Evolutionary conservation across 1,284 basidiomycete genomes (phyloP).

Genomic region (Irpex sp.): DNA sequence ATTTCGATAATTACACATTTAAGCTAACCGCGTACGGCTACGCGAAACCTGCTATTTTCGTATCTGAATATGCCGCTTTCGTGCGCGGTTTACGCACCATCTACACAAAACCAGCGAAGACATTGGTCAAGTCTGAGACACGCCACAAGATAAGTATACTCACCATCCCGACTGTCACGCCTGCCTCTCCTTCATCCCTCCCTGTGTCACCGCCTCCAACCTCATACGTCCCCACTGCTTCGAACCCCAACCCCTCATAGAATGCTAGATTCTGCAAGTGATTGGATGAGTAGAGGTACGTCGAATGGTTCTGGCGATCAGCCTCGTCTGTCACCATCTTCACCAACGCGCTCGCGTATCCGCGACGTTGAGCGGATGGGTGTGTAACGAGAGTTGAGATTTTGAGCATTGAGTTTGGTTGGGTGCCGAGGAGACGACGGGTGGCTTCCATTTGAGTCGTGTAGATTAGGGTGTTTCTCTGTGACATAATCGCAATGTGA

Average conservation of each 20-base stretch:
- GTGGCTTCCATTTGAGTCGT: not conserved
- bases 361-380: not conserved
- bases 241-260: not conserved
- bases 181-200: not conserved
- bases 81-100: not conserved
- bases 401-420: not conserved
- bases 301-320: not conserved
- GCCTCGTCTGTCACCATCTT: slow-evolving; percentile 1
- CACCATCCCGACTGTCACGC: not conserved
- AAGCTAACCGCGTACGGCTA: not conserved
- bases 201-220: not conserved
- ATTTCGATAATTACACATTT: no score
- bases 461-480: not conserved
- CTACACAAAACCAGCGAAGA: not conserved
- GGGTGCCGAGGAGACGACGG: not conserved
- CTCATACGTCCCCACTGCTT: not conserved
- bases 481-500: not conserved
- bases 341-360: slow-evolving; percentile 2
- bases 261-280: not conserved
- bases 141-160: not conserved
- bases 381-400: not conserved
- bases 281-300: not conserved
- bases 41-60: not conserved
- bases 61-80: not conserved
- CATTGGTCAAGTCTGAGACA: no score